Conservation (phyloP, 208 protist genomes). For the Lotmaria passim region DNA sequence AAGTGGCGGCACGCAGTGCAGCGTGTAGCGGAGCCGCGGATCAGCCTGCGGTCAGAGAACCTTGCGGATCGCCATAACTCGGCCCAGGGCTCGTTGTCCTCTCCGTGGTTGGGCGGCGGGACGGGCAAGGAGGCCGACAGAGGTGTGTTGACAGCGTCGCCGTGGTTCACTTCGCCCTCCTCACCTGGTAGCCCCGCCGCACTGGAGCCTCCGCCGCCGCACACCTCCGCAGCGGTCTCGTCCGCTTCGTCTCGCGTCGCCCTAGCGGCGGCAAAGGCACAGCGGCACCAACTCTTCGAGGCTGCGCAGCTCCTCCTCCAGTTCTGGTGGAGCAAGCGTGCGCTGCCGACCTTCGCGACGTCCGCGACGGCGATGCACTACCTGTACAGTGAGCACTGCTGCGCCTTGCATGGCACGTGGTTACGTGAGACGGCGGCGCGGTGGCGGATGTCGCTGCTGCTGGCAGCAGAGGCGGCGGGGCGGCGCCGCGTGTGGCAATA, state of each 20-base stretch:
- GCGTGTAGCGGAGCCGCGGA: slow-evolving; percentile 18
- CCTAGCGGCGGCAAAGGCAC: slow-evolving; percentile 14
- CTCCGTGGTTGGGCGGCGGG: not conserved
- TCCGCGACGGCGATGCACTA: slow-evolving; percentile 24
- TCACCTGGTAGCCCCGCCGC: no score
- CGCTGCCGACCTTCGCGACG: slow-evolving; percentile 27
- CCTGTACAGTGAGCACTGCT: slow-evolving; percentile 22
- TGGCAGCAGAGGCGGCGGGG: not conserved
- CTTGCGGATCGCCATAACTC: not conserved
- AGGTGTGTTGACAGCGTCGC: not conserved
- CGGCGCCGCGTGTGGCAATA: not conserved
- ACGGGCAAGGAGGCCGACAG: not conserved
- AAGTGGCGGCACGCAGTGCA: slow-evolving; percentile 29
- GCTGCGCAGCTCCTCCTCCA: slow-evolving; percentile 24
- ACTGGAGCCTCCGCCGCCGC: slow-evolving; percentile 7
- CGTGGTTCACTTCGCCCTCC: not conserved
- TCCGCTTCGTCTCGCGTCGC: slow-evolving; percentile 11
- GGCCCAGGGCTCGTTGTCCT: not conserved
- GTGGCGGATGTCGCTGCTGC: not conserved
- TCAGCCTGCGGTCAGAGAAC: not conserved
- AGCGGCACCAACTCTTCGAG: slow-evolving; percentile 16
- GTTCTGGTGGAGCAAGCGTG: slow-evolving; percentile 35
- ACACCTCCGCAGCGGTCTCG: no score
- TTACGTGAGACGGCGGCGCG: not conserved
- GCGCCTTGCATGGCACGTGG: slow-evolving; percentile 10